Evolutionary conservation across 1,284 basidiomycete species (phyloP), one percentile per base, ranked within the genome.

Genomic region (Microbotryum saponariae): DNA sequence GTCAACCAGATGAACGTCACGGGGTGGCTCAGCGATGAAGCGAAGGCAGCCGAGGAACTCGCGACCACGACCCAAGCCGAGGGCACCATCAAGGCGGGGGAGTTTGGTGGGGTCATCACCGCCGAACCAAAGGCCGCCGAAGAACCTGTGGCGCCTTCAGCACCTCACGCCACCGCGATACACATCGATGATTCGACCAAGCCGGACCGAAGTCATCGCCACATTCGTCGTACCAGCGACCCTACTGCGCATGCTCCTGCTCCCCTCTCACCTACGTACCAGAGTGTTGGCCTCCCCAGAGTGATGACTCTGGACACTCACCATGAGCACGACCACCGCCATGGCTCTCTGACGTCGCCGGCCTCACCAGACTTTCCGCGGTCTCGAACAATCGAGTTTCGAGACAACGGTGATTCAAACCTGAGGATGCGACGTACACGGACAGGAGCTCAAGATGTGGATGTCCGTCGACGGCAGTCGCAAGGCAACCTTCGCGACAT

Each of bases 1-100:
- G 81, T 96, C 51, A 85, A 93, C 73, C 88, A 88, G 2, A 91
- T 85, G 75, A 90, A 87, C 12, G 83, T 71, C 4, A 63, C 62
- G 37, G 73, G 73, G 1, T 67, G 69, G 51, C 37, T 74, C 3
- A 64, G 69, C 4, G 69, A 69, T 7, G 80, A 31, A 48, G 33
- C 47, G 27, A 14, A 21, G 8, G 29, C 50, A 47, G 54, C 55
- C 27, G 27, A 29, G 49, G 44, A 53, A 21, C 31, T 16, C 23
- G 49, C 6, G 21, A 48, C 9, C 51, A 45, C 31, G 37, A 18
- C 37, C 37, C 37, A 12, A 42, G 37, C 37, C 37, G 37, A 16
- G 18, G 20, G 54, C 9, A 4, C 18, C 45, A 20, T 4, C 54
- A 18, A 18, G 10, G 31, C 6, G 18, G 4, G 42, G 56, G 50